A percentile compares a stretch with the other conserved stretches of the same genome.
phyloP scores from a whole-genome alignment of 768 basidiomycete genomes.

The Paxillus ammoniavirescens region DNA sequence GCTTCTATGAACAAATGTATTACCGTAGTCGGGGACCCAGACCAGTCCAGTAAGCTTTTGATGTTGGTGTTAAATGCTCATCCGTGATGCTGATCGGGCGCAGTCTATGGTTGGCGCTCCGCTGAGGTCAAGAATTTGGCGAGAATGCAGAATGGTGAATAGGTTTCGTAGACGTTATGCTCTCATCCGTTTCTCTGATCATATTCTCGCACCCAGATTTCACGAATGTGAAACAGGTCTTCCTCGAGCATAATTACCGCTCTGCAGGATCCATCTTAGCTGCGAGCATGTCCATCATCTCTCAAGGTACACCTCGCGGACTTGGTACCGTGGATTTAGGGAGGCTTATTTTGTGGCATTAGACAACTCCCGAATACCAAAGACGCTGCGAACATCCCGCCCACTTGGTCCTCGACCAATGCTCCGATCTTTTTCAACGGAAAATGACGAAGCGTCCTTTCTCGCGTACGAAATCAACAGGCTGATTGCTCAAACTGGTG shows the following conservation, averaged over 20 bases:
- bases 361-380: slow-evolving; percentile 78
- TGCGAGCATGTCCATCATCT: slow-evolving; percentile 74
- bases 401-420: slow-evolving; percentile 59
- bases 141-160: slow-evolving; percentile 63
- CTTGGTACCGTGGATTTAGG: slow-evolving; percentile 1
- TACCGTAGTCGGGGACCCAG: slow-evolving; percentile 87
- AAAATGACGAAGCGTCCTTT: slow-evolving; percentile 65
- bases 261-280: slow-evolving; percentile 76
- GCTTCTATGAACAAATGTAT: slow-evolving; percentile 52
- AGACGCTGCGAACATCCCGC: slow-evolving; percentile 70
- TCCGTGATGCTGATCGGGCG: not conserved
- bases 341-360: not conserved
- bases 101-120: slow-evolving; percentile 85
- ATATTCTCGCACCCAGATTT: slow-evolving; percentile 49
- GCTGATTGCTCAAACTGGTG: slow-evolving; percentile 70
- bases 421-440: slow-evolving; percentile 49
- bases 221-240: slow-evolving; percentile 58
- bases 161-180: not conserved
- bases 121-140: slow-evolving; percentile 74
- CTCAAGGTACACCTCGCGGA: slow-evolving; percentile 53
- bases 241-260: slow-evolving; percentile 85
- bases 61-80: not conserved
- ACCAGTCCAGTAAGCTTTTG: slow-evolving; percentile 68
- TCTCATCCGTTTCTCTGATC: not conserved
- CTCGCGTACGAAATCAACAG: slow-evolving; percentile 80